phyloP scores from a whole-genome alignment of 352 stramenopile species.

The Pythium phragmitis region DNA sequence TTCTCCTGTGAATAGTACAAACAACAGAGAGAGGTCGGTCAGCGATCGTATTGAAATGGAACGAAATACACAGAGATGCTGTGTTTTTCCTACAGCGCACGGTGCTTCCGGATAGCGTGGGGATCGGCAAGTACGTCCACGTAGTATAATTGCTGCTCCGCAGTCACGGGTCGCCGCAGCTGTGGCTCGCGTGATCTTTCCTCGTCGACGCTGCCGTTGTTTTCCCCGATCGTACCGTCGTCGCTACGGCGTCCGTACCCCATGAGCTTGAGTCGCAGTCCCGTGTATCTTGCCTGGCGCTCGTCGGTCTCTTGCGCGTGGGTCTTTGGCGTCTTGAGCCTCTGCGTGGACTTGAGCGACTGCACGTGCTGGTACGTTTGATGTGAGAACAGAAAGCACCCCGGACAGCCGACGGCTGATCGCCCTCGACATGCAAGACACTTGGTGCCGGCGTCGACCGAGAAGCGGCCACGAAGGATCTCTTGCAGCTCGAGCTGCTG shows the following conservation, averaged over 20 bases:
- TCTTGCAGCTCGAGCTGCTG: conserved; percentile 38
- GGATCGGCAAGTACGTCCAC: conserved; percentile 46
- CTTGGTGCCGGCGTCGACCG: conserved; percentile 2
- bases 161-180: neutral
- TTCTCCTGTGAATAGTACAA: conserved; percentile 29
- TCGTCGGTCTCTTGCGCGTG: conserved; percentile 47
- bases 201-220: conserved; percentile 3
- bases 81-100: conserved; percentile 41
- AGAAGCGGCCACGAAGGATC: conserved; percentile 34
- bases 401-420: conserved; percentile 58
- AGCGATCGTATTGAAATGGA: neutral
- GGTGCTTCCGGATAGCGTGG: conserved; percentile 55
- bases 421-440: conserved; percentile 28
- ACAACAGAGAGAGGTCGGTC: neutral
- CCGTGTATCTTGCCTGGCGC: conserved; percentile 36
- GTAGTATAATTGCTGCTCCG: conserved; percentile 43
- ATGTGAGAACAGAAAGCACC: conserved; percentile 62
- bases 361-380: conserved; percentile 36
- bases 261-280: conserved; percentile 53
- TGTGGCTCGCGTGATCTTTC: conserved; percentile 2
- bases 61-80: neutral
- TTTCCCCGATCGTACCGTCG: neutral
- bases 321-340: conserved; percentile 57
- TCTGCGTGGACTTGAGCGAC: conserved; percentile 37
- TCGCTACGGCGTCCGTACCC: conserved; percentile 15